A percentile compares a stretch with the other conserved stretches of the same genome.
phyloP scores from a whole-genome alignment of 768 basidiomycete genomes.

The Russula abietina region DNA sequence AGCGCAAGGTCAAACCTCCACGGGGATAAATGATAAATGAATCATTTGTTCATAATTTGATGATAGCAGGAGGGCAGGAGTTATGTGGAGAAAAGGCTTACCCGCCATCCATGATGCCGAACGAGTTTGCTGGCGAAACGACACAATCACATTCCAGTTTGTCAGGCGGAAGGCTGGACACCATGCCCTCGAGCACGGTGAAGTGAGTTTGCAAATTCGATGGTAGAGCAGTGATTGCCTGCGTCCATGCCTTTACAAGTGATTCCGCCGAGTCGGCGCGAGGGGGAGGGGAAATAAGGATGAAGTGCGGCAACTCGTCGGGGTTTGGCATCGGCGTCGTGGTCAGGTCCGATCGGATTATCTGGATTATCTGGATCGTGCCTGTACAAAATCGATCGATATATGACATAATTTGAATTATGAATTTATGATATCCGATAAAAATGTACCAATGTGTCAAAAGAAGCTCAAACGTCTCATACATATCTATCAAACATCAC shows the following conservation, averaged over 20 bases:
- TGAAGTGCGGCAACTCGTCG: slow-evolving; percentile 5
- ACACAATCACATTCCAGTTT: slow-evolving; percentile 17
- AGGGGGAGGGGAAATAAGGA: slow-evolving; percentile 15
- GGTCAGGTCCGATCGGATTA: neutral
- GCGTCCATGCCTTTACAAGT: slow-evolving; percentile 1
- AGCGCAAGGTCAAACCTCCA: slow-evolving; percentile 18
- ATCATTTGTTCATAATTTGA: too few relatives aligned
- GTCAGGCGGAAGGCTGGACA: slow-evolving; percentile 4
- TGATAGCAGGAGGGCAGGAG: too few relatives aligned
- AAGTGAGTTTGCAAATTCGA: slow-evolving; percentile 13
- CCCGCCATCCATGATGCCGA: slow-evolving; percentile 22
- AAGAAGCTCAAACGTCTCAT: too few relatives aligned
- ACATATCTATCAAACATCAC: too few relatives aligned
- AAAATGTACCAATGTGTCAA: too few relatives aligned
- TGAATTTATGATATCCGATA: too few relatives aligned
- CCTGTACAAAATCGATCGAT: too few relatives aligned
- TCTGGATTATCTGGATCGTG: too few relatives aligned
- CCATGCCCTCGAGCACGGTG: slow-evolving; percentile 12
- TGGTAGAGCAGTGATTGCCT: slow-evolving; percentile 4
- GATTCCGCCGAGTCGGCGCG: neutral
- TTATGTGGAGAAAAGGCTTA: neutral
- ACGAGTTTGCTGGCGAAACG: slow-evolving; percentile 23
- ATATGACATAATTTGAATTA: too few relatives aligned
- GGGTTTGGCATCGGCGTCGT: neutral
- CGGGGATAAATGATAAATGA: neutral